phyloP scores from a whole-genome alignment of 257 asterid genomes.

The Handroanthus guayacan region DNA sequence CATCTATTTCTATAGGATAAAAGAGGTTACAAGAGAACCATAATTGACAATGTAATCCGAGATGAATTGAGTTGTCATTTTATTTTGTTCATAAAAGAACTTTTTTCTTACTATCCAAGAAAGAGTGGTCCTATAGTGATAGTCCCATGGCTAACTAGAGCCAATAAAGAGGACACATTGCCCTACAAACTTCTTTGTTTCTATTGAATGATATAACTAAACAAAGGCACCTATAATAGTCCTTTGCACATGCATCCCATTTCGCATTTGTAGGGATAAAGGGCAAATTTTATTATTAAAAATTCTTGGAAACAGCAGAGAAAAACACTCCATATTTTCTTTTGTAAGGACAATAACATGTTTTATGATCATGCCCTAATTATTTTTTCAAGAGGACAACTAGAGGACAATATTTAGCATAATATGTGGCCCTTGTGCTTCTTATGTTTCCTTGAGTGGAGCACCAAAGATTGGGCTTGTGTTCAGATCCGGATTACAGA shows the following conservation, averaged over 20 bases:
- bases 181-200: conserved; percentile 40
- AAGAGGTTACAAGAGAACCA: neutral
- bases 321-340: neutral
- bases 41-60: neutral
- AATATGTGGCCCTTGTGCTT: conserved; percentile 42
- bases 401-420: conserved; percentile 45
- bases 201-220: conserved; percentile 39
- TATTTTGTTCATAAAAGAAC: neutral
- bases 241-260: conserved; percentile 61
- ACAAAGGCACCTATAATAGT: conserved; percentile 40
- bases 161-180: conserved; percentile 43
- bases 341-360: conserved; percentile 30
- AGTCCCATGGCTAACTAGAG: conserved; percentile 34
- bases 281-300: conserved; percentile 33
- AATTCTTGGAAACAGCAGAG: conserved; percentile 21
- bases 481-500: neutral
- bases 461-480: conserved; percentile 24
- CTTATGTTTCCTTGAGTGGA: conserved; percentile 38
- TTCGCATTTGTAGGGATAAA: conserved; percentile 47
- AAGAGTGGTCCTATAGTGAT: conserved; percentile 32
- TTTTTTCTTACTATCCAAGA: conserved; percentile 26
- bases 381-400: conserved; percentile 42
- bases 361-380: conserved; percentile 25
- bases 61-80: neutral
- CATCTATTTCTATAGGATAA: neutral